Percentiles rank a stretch among this genome's conserved stretches.
phyloP scores from a whole-genome alignment of 2,329 filamentous ascomycete species.

The Colletotrichum orbiculare region DNA sequence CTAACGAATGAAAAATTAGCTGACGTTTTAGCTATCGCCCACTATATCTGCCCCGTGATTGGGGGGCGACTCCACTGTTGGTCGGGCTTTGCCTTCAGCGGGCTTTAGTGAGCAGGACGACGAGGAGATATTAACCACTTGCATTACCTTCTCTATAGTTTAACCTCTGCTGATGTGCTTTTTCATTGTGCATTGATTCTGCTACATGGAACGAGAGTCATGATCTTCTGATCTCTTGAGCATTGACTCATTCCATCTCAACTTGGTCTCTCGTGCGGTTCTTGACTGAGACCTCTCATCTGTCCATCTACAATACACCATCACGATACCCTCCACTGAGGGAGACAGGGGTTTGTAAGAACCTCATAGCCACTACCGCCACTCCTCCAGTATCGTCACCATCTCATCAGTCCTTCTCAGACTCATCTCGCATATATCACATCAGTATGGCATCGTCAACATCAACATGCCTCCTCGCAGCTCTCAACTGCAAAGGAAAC shows the following conservation, averaged over 20 bases:
- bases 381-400: neutral
- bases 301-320: neutral
- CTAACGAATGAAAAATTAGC: slow-evolving; percentile 35
- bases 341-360: slow-evolving; percentile 26
- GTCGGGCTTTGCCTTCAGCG: slow-evolving; percentile 14
- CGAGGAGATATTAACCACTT: too few relatives aligned
- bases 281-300: neutral
- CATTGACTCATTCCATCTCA: too few relatives aligned
- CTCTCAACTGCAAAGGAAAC: slow-evolving; percentile 75
- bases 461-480: slow-evolving; percentile 72
- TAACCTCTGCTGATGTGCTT: too few relatives aligned
- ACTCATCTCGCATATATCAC: neutral
- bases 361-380: neutral
- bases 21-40: slow-evolving; percentile 2
- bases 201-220: too few relatives aligned
- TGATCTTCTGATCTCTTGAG: too few relatives aligned
- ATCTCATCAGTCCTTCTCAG: neutral
- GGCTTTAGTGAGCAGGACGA: too few relatives aligned
- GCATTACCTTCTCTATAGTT: too few relatives aligned
- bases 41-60: slow-evolving; percentile 30
- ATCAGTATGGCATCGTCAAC: slow-evolving; percentile 23
- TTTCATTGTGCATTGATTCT: too few relatives aligned
- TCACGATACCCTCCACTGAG: neutral
- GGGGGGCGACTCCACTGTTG: slow-evolving; percentile 16
- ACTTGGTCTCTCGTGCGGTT: neutral